Conservation (phyloP, 2,329 filamentous ascomycete species). For the Cladosporium velox region DNA sequence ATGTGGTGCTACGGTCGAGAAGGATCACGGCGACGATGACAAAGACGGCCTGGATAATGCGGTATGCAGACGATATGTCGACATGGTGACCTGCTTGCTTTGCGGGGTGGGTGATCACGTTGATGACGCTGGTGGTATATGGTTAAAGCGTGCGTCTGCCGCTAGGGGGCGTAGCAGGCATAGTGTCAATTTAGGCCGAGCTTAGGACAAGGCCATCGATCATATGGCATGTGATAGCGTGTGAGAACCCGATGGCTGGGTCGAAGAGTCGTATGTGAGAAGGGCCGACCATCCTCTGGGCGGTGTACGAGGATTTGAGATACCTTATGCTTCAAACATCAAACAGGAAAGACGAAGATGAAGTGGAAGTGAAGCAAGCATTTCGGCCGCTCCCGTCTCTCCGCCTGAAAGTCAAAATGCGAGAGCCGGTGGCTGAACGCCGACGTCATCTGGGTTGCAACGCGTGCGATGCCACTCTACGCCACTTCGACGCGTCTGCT, state of each 20-base stretch:
- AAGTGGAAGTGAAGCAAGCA: neutral
- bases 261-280: neutral
- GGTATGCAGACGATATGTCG: conserved; percentile 7
- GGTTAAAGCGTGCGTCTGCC: conserved; percentile 13
- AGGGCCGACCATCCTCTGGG: neutral
- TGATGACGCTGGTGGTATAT: conserved; percentile 13
- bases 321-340: neutral
- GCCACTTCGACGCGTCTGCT: conserved; percentile 7
- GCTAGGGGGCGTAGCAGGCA: conserved; percentile 13
- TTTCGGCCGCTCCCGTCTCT: neutral
- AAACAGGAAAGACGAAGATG: neutral
- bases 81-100: conserved; percentile 17
- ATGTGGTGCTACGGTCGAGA: conserved; percentile 7
- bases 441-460: conserved; percentile 5
- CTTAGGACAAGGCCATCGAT: neutral
- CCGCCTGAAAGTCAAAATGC: neutral
- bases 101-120: conserved; percentile 11
- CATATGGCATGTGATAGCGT: conserved; percentile 3
- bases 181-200: conserved; percentile 9
- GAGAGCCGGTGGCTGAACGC: conserved; percentile 5
- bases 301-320: no score
- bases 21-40: neutral
- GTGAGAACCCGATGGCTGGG: neutral
- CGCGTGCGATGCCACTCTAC: conserved; percentile 10
- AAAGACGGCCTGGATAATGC: conserved; percentile 8